Evolutionary conservation across 495 filamentous ascomycete genomes (phyloP).

Genomic region (Lasiosphaeriaceae sp.): DNA sequence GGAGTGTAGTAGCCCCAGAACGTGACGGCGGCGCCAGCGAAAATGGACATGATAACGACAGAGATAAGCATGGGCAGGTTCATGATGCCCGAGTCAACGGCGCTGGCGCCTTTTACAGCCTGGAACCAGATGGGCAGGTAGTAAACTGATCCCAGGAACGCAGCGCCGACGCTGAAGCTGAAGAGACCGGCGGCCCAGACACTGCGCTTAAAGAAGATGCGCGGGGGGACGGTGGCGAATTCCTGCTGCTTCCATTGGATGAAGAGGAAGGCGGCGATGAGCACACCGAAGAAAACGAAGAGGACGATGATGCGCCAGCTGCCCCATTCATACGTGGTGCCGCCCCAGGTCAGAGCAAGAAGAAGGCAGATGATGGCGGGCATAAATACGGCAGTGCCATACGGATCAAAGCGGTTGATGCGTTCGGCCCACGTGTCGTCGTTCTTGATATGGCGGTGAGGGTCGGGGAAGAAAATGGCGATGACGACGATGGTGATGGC

Average conservation of each 20-base stretch:
- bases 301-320: constrained; percentile 65
- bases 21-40: constrained; percentile 59
- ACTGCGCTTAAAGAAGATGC: constrained; percentile 66
- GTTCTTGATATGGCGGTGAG: constrained; percentile 31
- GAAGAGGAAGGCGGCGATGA: constrained; percentile 58
- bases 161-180: constrained; percentile 52
- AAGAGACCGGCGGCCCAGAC: constrained; percentile 56
- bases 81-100: constrained; percentile 70
- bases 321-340: constrained; percentile 63
- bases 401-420: constrained; percentile 58
- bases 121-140: constrained; percentile 91
- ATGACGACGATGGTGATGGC: constrained; percentile 59
- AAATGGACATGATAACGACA: constrained; percentile 57
- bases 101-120: constrained; percentile 65
- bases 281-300: constrained; percentile 64
- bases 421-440: constrained; percentile 44
- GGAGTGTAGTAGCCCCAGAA: constrained; percentile 72
- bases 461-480: constrained; percentile 54
- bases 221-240: constrained; percentile 65
- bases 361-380: constrained; percentile 68
- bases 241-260: constrained; percentile 62
- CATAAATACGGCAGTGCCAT: constrained; percentile 65
- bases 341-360: constrained; percentile 85
- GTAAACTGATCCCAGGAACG: constrained; percentile 66
- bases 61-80: constrained; percentile 70